Percentiles rank a stretch among this genome's conserved stretches.
These are phyloP conservation scores for Termitomyces heimii DNA, from an alignment of 768 basidiomycete genomes.

Conservation along the genomic window DNA sequence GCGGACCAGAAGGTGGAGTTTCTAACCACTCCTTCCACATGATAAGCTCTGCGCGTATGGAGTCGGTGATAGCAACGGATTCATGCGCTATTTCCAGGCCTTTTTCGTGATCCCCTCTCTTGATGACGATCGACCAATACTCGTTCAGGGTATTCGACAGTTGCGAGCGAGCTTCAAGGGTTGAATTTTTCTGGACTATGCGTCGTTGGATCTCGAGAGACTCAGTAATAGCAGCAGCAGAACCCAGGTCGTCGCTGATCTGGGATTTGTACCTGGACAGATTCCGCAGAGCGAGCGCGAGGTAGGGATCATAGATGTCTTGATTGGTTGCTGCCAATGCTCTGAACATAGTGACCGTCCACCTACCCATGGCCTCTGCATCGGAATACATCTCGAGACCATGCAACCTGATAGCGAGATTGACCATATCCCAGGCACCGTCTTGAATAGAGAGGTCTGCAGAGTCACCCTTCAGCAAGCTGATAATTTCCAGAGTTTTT, in stretches of 20 bases:
- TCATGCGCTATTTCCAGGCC: constrained; percentile 6
- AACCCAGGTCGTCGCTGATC: not conserved
- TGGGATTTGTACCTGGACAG: constrained; percentile 5
- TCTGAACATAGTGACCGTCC: constrained; percentile 12
- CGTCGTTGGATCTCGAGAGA: constrained; percentile 1
- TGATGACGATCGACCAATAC: constrained; percentile 1
- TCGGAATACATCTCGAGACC: constrained; percentile 13
- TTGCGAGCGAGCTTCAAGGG: constrained; percentile 3
- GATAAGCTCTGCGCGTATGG: constrained; percentile 2
- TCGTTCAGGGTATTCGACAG: constrained; percentile 4
- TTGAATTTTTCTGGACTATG: not conserved
- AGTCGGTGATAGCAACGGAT: constrained; percentile 2
- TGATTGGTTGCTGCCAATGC: constrained; percentile 3
- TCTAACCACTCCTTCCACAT: constrained; percentile 3
- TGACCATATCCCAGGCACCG: constrained; percentile 14
- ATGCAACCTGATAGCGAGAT: constrained; percentile 8
- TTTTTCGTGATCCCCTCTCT: not conserved
- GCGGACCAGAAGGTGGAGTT: not conserved
- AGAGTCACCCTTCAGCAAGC: constrained; percentile 3
- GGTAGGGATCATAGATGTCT: constrained; percentile 7
- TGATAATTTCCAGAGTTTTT: constrained; percentile 6
- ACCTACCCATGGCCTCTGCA: constrained; percentile 8
- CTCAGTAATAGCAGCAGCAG: constrained; percentile 2
- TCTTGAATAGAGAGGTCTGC: constrained; percentile 9
- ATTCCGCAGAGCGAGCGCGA: constrained; percentile 7